These are phyloP conservation scores for Colletotrichum spinosum DNA, from an alignment of 2,329 filamentous ascomycete genomes.

Conservation along the genomic window DNA sequence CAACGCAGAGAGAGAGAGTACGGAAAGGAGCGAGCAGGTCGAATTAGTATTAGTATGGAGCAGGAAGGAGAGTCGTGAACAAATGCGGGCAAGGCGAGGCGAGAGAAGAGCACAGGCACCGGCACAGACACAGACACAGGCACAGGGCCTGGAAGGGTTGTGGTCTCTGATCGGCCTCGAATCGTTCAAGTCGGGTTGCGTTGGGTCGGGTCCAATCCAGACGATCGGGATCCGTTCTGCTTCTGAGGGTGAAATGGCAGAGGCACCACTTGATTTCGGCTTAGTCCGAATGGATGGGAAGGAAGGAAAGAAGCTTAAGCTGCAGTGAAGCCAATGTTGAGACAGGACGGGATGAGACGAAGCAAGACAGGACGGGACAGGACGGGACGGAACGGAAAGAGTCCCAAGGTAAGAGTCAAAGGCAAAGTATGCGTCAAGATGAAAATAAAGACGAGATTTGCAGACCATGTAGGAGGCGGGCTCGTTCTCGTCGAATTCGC, in stretches of 20 bases:
- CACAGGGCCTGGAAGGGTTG: conserved; percentile 3
- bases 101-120: conserved; percentile 9
- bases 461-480: too few species aligned
- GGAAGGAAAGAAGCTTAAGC: neutral
- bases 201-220: conserved; percentile 19
- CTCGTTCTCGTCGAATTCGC: conserved; percentile 2
- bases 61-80: conserved; percentile 35
- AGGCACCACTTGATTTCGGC: neutral
- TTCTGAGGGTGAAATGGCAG: conserved; percentile 1
- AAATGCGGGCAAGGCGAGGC: conserved; percentile 27
- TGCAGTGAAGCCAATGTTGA: conserved; percentile 12
- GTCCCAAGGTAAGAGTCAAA: neutral
- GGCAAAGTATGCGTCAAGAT: conserved; percentile 1
- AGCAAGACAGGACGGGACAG: conserved; percentile 24
- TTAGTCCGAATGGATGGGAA: neutral
- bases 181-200: conserved; percentile 2
- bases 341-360: conserved; percentile 12
- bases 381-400: neutral
- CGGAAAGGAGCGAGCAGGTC: conserved; percentile 11
- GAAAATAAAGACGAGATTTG: neutral
- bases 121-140: neutral
- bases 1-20: neutral
- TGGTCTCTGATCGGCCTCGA: conserved; percentile 27
- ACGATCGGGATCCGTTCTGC: conserved; percentile 9
- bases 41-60: conserved; percentile 29